Percentiles rank a stretch among this genome's conserved stretches.
Evolutionary conservation across 306 rosid genomes (phyloP).

Genomic region (Pueraria montana): DNA sequence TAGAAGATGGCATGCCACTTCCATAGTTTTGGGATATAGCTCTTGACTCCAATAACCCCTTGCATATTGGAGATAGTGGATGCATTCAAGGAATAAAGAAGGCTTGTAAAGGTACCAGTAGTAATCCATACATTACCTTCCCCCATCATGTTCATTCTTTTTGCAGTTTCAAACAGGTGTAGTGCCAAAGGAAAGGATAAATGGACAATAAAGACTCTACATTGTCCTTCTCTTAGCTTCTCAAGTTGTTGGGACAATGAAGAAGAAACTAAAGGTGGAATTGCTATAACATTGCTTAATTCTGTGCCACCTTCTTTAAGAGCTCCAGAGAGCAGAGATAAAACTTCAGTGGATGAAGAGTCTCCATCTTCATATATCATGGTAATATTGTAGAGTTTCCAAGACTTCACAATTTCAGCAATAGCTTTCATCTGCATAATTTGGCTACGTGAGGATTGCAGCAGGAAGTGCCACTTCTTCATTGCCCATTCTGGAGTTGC

Average conservation of each 20-base stretch:
- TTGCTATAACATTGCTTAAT: slow-evolving; percentile 42
- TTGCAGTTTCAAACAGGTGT: slow-evolving; percentile 52
- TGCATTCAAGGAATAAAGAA: slow-evolving; percentile 57
- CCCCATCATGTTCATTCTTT: slow-evolving; percentile 61
- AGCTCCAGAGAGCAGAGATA: slow-evolving; percentile 49
- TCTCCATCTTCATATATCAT: slow-evolving; percentile 59
- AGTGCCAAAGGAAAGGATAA: slow-evolving; percentile 50
- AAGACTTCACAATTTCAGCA: slow-evolving; percentile 55
- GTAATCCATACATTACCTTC: slow-evolving; percentile 65
- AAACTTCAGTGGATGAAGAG: slow-evolving; percentile 46
- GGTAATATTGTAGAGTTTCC: slow-evolving; percentile 49
- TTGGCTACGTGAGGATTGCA: slow-evolving; percentile 54
- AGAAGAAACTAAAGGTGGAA: slow-evolving; percentile 51
- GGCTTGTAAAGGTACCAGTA: slow-evolving; percentile 57
- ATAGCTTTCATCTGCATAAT: slow-evolving; percentile 55
- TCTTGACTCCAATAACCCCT: slow-evolving; percentile 62
- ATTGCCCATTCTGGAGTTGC: slow-evolving; percentile 61
- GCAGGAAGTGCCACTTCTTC: slow-evolving; percentile 53
- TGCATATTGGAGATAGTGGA: slow-evolving; percentile 58
- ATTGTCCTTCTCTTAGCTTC: slow-evolving; percentile 51
- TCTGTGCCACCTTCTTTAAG: slow-evolving; percentile 47
- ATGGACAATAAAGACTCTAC: slow-evolving; percentile 59
- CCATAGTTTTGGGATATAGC: slow-evolving; percentile 40
- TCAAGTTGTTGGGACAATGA: slow-evolving; percentile 54
- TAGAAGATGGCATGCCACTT: slow-evolving; percentile 30